Percentiles rank a stretch among this genome's conserved stretches.
Evolutionary conservation across 257 asterid species (phyloP).

Genomic region (Echium plantagineum): DNA sequence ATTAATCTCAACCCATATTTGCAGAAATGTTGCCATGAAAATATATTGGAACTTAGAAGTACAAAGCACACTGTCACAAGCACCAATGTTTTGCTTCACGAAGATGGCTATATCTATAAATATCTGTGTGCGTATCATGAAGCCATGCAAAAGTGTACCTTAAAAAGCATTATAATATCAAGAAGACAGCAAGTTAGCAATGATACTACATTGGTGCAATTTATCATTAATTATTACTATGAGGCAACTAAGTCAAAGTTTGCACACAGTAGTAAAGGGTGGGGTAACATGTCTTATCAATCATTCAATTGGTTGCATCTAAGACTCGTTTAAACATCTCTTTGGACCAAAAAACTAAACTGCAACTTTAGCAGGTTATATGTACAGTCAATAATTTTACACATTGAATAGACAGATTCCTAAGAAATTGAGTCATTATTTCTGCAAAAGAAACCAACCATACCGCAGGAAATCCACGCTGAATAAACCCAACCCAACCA

Average conservation of each 20-base stretch:
- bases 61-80: background rate
- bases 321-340: no score
- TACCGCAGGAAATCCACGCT: constrained; percentile 91
- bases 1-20: background rate
- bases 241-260: no score
- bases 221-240: no score
- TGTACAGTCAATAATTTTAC: background rate
- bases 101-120: no score
- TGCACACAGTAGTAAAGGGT: no score
- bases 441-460: constrained; percentile 6
- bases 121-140: background rate
- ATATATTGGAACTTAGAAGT: no score
- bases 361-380: background rate
- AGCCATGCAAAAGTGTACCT: background rate
- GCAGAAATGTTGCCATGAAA: background rate
- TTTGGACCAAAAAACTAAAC: background rate
- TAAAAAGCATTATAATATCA: background rate
- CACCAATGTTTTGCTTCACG: background rate
- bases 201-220: background rate
- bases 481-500: constrained; percentile 90
- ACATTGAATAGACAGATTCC: background rate
- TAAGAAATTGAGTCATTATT: background rate
- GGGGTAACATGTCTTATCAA: no score
- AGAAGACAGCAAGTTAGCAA: background rate
- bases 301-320: no score